Evolutionary conservation across 1,139 yeast species (phyloP), one percentile per base, ranked within the genome.

Genomic region (Suhomyces choctaworum): DNA sequence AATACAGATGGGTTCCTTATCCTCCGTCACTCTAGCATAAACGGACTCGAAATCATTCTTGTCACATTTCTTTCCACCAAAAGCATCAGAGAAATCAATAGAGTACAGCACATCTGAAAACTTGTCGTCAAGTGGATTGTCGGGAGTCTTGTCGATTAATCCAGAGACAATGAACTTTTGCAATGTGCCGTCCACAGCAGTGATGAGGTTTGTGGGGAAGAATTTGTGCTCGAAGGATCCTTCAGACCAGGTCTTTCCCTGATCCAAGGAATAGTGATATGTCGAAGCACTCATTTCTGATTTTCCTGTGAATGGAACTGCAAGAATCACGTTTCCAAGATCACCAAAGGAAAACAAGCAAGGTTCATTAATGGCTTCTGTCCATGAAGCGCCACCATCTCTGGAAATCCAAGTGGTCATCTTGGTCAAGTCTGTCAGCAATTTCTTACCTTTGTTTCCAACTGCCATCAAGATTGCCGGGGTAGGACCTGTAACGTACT

Each of bases 321-420:
- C 87, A 2, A 85, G 63, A 27, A 87, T 73, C 4, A 87, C 57
- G 54, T 87, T 87, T 32, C 96, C 97, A 40, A 77, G 76, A 57
- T 88, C 95, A 36, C 94, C 96, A 61, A 80, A 82, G 0, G 82
- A 69, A 46, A 76, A 80, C 4, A 70, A 51, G 29, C 78, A 67
- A 2, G 89, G 79, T 25, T 67, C 73, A 25, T 78, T 76, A 16
- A 80, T 51, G 0, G 80, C 75, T 39, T 66, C 55, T 25, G 58
- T 59, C 96, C 96, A 89, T 0, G 81, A 63, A 6, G 71, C 58
- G 15, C 96, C 96, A 24, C 89, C 92, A 59, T 88, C 88, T 43
- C 86, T 71, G 0, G 95, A 85, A 4, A 85, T 52, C 56, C 70
- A 87, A 1, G 89, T 80, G 13, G 64, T 58, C 51, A 66, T 45